Evolutionary conservation across 2,329 filamentous ascomycete species (phyloP), one percentile per base, ranked within the genome.

Genomic region (Plenodomus biglobosus): DNA sequence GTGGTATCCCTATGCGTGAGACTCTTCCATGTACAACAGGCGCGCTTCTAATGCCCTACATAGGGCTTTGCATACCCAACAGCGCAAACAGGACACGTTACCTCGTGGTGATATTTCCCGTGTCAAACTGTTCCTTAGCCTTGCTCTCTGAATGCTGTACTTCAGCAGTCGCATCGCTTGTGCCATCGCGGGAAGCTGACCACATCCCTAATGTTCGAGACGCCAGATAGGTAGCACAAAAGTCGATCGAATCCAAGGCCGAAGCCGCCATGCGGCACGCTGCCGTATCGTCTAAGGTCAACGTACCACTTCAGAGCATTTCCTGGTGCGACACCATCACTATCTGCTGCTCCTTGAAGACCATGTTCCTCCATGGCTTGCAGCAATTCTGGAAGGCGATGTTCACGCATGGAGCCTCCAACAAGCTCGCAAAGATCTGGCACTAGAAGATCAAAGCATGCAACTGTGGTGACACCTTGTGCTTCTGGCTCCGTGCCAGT

Each of bases 191-290:
- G 92, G 67, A 96, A 96, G 21, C 88, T 83, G 46, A 95, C 88
- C 19, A 91, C 83, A 71, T 96, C 92, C 66, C 90, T 83, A 63
- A 96, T 83, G 61, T 89, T 95, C 56, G 83, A 81, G 34, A 92
- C 84, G 8, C 91, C 91, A 24, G 87, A 83, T 46, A 96, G 78
- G 74, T 95, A 96, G 65, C 87, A 86, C 60, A 96, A 73, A 55
- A 96, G 80, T 46, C 92, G 83, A 76, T 96, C 92, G 67, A 95
- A 95, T 8, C 92, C 92, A 47, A 96, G 72, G 2, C 92, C 92
- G 68, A 95, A 96, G 1, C 92, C 92, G 36, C 92, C 92, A 64
- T 96, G 92, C 30, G 90, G 90, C 46, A 90, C 89, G 59, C 87
- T 92, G n/a, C 92, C 92, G 82, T 90, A 96, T 58, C 87, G 85